Percentiles rank a stretch among this genome's conserved stretches.
Conservation (phyloP, 441 rosid species). For the Omphalea diandra region DNA sequence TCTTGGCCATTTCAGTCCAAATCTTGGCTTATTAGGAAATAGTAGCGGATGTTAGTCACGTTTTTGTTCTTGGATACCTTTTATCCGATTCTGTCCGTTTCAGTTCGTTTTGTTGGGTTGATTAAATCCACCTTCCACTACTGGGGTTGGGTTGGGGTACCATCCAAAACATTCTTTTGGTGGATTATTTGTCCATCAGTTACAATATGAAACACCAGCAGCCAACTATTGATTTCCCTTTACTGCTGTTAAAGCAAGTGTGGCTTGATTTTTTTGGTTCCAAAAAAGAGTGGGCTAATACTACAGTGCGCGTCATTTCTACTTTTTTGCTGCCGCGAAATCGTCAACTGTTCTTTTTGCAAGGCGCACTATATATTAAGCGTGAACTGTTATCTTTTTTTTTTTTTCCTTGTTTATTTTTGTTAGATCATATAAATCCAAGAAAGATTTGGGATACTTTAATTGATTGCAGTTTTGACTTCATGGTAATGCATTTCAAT, state of each 20-base stretch:
- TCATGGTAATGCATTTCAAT: too few species aligned
- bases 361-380: conserved; percentile 26
- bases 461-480: conserved; percentile 31
- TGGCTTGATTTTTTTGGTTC: not conserved
- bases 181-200: not conserved
- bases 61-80: conserved; percentile 1
- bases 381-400: too few species aligned
- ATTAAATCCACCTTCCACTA: not conserved
- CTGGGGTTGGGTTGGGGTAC: too few species aligned
- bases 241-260: conserved; percentile 9
- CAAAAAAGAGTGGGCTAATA: not conserved
- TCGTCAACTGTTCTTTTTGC: conserved; percentile 7
- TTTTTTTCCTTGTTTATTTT: too few species aligned
- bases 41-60: not conserved
- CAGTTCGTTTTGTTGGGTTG: conserved; percentile 5
- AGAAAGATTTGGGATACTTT: conserved; percentile 17
- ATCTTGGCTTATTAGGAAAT: not conserved
- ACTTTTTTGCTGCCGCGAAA: conserved; percentile 24
- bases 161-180: not conserved
- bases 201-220: too few species aligned
- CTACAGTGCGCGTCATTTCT: conserved; percentile 9
- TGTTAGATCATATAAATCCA: too few species aligned
- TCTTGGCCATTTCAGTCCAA: not conserved
- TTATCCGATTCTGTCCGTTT: not conserved
- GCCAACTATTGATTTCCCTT: not conserved